Evolutionary conservation across 441 rosid species (phyloP), one percentile per base, ranked within the genome.

Genomic region (Aquilaria agallochum): DNA sequence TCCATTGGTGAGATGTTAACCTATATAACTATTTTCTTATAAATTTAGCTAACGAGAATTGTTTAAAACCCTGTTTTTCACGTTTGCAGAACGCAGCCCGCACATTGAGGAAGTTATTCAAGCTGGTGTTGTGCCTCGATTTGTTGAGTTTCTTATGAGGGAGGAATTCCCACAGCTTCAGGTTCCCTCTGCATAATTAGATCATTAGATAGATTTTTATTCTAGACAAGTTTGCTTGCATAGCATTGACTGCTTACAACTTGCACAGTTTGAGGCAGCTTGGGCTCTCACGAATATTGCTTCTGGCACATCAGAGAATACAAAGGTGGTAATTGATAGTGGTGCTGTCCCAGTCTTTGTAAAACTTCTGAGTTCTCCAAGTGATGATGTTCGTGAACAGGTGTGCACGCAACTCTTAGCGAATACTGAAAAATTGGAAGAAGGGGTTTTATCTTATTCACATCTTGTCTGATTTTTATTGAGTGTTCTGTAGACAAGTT

Each of bases 371-470:
- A 82, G 61, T 70, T 92, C 98, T 54, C 90, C 85, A 31, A 88
- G 90, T 47, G 97, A 88, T 71, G 96, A 86, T 82, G 96, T 92
- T 59, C 90, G 94, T 54, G 94, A 90, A 58, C 94, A 92, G 96
- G 98, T 92, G 68, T 55, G 36, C 7, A 51, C 1, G 27, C 27
- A 20, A 20, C 57, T n/a, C 27, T 20, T 20, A 20, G 27, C 27
- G 27, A 20, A 20, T 20, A 20, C 27, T 20, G 27, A 20, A 20
- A 20, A 20, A 20, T 20, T 20, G 27, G 27, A 20, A 20, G 27
- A 20, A 20, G 27, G 27, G 27, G 27, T 20, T 20, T 20, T 20
- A 20, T 20, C 27, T 20, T 20, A 20, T 20, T 20, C 27, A 20
- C 27, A 20, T 20, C 27, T 20, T 1, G 27, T 20, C 27, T 20